Base-by-base conservation (phyloP, 2,329 filamentous ascomycete genomes). In the Arthrobotrys musiformis region DNA sequence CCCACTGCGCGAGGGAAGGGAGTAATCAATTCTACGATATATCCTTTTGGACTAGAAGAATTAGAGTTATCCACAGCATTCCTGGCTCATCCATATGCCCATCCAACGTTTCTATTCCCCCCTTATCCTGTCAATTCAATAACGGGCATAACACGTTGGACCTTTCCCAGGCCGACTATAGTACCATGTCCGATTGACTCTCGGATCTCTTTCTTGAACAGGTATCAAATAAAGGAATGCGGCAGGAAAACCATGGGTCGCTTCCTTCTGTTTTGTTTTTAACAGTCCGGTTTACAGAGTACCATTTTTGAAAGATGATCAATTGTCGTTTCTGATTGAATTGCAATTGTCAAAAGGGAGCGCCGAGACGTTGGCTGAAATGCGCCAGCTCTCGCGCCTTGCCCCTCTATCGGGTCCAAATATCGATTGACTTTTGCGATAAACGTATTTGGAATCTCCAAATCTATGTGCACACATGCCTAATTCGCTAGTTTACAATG, bases 131-230 rank as follows among this genome's bases (percentile, higher is more conserved):
- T 69, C 48, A 62, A 42, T 42, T 42, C 40, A 33, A 70, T 70
- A 75, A 68, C 64, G 60, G 48, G 46, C 28, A 54, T 46, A 60
- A 35, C 64, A 60, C 68, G 63, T 76, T 76, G 72, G 63, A 63
- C 52, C 46, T 68, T 68, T 68, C 22, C 50, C 63, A 69, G 70
- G 63, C 63, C 56, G 54, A 67, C 56, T 76, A n/a, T n/a, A n/a
- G n/a, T n/a, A n/a, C 72, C 30, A 28, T 70, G 63, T 50, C 64
- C 72, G 72, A 76, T 63, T 52, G 60, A 76, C 72, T 70, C 72
- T 76, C 72, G 72, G 72, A 76, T 76, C 72, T 76, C 72, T 76
- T 76, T 76, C 72, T 70, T 61, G 64, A 76, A 76, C 56, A 70
- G 72, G 72, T 76, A 76, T 76, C 72, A 69, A 76, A 66, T 76